Evolutionary conservation across 2,329 filamentous ascomycete genomes (phyloP), one percentile per base, ranked within the genome.

Genomic region (Pyricularia pennisetigena): DNA sequence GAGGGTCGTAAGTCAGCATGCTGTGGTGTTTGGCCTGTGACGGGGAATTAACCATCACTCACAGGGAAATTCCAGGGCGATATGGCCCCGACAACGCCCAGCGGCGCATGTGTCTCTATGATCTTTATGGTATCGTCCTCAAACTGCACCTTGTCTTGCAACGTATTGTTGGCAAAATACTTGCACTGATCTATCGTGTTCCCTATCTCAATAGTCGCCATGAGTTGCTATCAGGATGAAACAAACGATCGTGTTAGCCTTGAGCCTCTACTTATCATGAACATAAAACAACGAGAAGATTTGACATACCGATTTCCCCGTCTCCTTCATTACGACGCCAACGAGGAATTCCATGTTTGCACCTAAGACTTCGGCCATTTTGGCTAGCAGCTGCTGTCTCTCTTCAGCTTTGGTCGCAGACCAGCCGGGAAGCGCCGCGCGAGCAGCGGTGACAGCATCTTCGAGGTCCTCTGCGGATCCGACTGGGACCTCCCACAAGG

Each of bases 1-100:
- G 5, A 26, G 49, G 14, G 26, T 24, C 4, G 26, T 14, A 8
- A 9, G 49, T 59, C 49, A 59, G 49, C 28, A 23, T 35, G 1
- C 5, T 8, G 7, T 14, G 5, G 2, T 29, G 3, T 64, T 64
- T 28, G 28, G 28, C 14, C 32, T 24, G 4, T 32, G 23, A 16
- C 28, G 16, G 3, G 12, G 10, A 32, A 64, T 30, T 2, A 2
- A 64, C 14, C 10, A 61, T 24, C 16, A 32, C 65, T 9, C 10
- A 67, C 71, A 1, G 82, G 82, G 71, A 82, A 88, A 74, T 88
- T 88, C 86, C 86, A 88, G 0, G 86, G 85, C 28, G 84, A 83
- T 71, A 88, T 88, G 69, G 82, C 86, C 14, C 79, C 84, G 1
- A 81, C 78, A 4, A 84, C 79, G 41, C 84, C 84, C 57, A 85